phyloP scores from a whole-genome alignment of 257 asterid genomes.

The Solanum peruvianum region DNA sequence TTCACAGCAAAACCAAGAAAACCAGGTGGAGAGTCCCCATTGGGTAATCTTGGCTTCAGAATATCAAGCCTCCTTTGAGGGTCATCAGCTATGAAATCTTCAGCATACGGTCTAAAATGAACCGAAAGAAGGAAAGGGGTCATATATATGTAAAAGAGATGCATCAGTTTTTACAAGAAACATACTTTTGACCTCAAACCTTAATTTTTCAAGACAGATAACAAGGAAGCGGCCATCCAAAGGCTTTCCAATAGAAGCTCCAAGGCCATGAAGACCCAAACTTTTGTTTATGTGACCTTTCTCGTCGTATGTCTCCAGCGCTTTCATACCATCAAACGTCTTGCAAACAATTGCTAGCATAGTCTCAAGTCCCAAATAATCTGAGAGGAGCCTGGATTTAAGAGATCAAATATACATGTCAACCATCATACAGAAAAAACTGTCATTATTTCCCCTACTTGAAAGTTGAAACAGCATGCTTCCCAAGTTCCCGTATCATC shows the following conservation, averaged over 20 bases:
- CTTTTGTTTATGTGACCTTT: constrained; percentile 39
- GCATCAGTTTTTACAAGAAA: neutral
- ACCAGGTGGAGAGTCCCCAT: constrained; percentile 67
- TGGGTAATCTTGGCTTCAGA: constrained; percentile 46
- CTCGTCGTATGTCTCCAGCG: constrained; percentile 46
- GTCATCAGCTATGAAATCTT: constrained; percentile 50
- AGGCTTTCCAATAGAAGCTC: constrained; percentile 37
- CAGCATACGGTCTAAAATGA: constrained; percentile 52
- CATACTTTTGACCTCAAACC: constrained; percentile 25
- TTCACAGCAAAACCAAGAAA: constrained; percentile 94
- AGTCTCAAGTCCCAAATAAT: constrained; percentile 60
- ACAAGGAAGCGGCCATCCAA: constrained; percentile 41
- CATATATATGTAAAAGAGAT: neutral
- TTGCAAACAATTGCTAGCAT: constrained; percentile 84
- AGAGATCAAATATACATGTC: constrained; percentile 10
- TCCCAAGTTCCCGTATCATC: neutral
- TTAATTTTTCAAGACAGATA: constrained; percentile 59
- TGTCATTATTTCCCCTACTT: neutral
- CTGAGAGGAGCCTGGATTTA: constrained; percentile 50
- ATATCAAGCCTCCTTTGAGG: constrained; percentile 71
- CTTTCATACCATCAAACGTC: constrained; percentile 44
- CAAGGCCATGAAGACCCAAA: constrained; percentile 53
- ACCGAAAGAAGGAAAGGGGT: constrained; percentile 7
- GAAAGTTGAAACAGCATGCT: constrained; percentile 5
- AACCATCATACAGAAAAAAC: neutral